Base-by-base conservation (phyloP, 129 eudicot species). In the Dittrichia graveolens region DNA sequence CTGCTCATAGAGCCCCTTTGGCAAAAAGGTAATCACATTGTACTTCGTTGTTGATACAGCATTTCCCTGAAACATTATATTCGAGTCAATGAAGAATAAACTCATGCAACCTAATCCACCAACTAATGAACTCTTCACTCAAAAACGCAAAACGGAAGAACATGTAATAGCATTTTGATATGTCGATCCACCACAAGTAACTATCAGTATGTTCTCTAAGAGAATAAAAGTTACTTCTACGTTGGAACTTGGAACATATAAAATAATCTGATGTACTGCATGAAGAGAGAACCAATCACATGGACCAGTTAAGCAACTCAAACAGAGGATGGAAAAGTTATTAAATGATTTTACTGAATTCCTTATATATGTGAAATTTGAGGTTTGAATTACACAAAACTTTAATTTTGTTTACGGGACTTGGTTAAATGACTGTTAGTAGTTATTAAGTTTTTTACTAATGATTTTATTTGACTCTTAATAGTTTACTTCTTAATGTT, bases 1-100 rank as follows among this genome's bases (percentile, higher is more conserved):
- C 97, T 94, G 99, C 80, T 94, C 99, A 71, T 84, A 94, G 64
- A 94, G 81, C 57, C 99, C 99, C 81, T 94, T 94, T 0, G 99
- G 99, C 55, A 94, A 76, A 80, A 94, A 94, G 18, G 97, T 94
- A 67, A 82, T 71, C 44, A 90, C 75, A 38, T 94, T 93, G 87
- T 94, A 94, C 86, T 94, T 94, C 6, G 99, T 94, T n/a, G 99
- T 94, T 58, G 99, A 90, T 48, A 94, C 91, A 39, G 91, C 86
- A 80, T 94, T 94, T 58, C 99, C 97, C 99, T 94, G 93, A 84
- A 78, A 71, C 40, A 47, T 24, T 75, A 57, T 72, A 40, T 57
- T 60, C 62, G 59, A 42, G 34, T 65, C 4, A 65, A 45, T 42
- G 12, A 54, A 43, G 37, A 67, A 34, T 11, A 39, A n/a, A 10